Base-by-base conservation (phyloP, 495 filamentous ascomycete species). In the Penicillium subrubescens region DNA sequence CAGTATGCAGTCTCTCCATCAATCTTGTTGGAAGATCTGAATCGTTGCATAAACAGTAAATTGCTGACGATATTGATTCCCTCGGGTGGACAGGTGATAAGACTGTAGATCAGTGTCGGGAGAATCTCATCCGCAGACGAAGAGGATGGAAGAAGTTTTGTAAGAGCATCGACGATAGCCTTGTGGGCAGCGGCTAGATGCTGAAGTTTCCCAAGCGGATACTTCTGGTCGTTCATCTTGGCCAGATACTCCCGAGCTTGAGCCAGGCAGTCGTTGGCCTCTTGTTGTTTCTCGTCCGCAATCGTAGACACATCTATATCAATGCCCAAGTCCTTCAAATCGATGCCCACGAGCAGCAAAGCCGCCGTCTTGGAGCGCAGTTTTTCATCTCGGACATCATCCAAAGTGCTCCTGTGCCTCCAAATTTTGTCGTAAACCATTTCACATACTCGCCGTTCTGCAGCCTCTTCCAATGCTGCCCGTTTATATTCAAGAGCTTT, bases 111-210 rank as follows among this genome's bases (percentile, higher is more conserved):
- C 54, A 99, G 82, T 66, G 96, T 96, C 0, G 95, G 95, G 67
- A 99, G 87, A 57, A 99, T 94, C 74, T 97, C 94, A 70, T 99
- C 95, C 2, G 95, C 95, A 8, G 94, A 97, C 0, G 95, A 97
- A 2, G 94, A 93, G 14, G 96, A 92, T 52, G 93, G 91, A 73
- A 81, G 88, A 70, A 90, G 71, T 64, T 86, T 79, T 51, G 88
- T 87, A 25, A 97, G 80, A 1, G 92, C 90, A 77, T 97, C 94
- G 46, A 99, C 95, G 55, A 99, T 97, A 66, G 87, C 88, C 79
- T 97, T 97, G 73, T 98, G 94, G 0, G 92, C 89, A 8, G 89
- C 86, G 59, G 93, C 94, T 57, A 99, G 85, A 70, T 92, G 89
- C 67, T 91, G 89, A 34, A 99, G 87, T 77, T 99, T 99, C 14